These are phyloP conservation scores for Saccharomyces hybrid DNA, from an alignment of 1,139 yeast species.

Conservation along the genomic window DNA sequence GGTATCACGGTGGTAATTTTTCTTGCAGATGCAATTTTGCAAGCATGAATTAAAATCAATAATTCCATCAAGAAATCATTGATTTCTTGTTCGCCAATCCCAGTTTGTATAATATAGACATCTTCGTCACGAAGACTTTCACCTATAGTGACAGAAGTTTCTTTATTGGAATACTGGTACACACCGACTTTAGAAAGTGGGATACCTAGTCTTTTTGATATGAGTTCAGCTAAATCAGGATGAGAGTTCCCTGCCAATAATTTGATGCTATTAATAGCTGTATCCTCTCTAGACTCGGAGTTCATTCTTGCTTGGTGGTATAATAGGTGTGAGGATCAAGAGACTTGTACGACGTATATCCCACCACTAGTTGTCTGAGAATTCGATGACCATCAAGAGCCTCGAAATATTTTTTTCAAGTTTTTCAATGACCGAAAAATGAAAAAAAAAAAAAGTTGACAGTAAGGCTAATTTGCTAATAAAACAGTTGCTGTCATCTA, in stretches of 20 bases:
- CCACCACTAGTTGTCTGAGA: background rate
- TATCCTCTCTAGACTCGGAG: constrained; percentile 5
- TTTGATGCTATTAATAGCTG: constrained; percentile 41
- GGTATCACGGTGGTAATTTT: constrained; percentile 75
- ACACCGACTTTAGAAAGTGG: constrained; percentile 58
- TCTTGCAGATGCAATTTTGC: constrained; percentile 72
- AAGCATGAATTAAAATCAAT: constrained; percentile 65
- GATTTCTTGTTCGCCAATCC: constrained; percentile 53
- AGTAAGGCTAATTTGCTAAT: background rate
- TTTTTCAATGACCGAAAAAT: background rate
- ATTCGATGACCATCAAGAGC: background rate
- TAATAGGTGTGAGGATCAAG: background rate
- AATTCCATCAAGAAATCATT: constrained; percentile 68
- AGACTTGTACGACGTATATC: background rate
- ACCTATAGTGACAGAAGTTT: constrained; percentile 63
- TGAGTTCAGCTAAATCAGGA: constrained; percentile 70
- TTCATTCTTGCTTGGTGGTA: background rate
- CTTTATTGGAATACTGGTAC: constrained; percentile 64
- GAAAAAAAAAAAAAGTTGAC: constrained; percentile 15
- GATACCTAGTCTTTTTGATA: constrained; percentile 56
- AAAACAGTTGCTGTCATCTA: background rate
- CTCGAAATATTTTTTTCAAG: background rate
- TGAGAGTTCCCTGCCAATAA: constrained; percentile 86
- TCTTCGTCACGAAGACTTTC: constrained; percentile 76
- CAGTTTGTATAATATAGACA: constrained; percentile 64